Conservation (phyloP, 2,329 filamentous ascomycete species). For the Pseudophaeomoniella oleicola region DNA sequence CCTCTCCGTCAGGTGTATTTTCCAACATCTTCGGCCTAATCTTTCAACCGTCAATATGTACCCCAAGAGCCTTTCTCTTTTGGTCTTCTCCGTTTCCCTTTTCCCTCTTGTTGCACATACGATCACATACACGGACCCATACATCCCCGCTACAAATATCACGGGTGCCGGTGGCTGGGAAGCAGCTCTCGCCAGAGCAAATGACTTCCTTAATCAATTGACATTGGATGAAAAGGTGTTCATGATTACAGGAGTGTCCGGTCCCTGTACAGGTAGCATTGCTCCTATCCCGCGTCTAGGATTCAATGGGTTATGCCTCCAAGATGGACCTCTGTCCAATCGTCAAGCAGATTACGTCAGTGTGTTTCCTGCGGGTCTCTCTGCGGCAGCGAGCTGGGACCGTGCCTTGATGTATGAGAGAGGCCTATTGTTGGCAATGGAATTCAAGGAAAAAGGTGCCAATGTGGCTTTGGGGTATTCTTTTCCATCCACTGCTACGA, state of each 20-base stretch:
- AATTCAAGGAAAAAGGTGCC: conserved; percentile 27
- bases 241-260: conserved; percentile 1
- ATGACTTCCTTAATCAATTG: conserved; percentile 3
- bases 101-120: too few species aligned
- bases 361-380: conserved; percentile 14
- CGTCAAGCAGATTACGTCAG: conserved; percentile 10
- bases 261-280: conserved; percentile 21
- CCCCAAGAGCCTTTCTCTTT: too few species aligned
- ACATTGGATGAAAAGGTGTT: conserved; percentile 4
- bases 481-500: background rate
- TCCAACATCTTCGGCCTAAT: too few species aligned
- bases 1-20: too few species aligned
- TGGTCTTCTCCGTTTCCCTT: too few species aligned
- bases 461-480: conserved; percentile 23
- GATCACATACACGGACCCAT: too few species aligned
- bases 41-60: too few species aligned
- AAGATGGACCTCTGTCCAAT: background rate
- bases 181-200: conserved; percentile 2
- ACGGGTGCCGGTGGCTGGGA: conserved; percentile 3
- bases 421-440: conserved; percentile 18
- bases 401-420: conserved; percentile 17
- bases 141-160: conserved; percentile 1
- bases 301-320: background rate
- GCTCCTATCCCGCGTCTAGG: conserved; percentile 15
- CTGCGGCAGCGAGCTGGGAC: conserved; percentile 24